Conservation (phyloP, 352 stramenopile species). For the Pythium biforme region DNA sequence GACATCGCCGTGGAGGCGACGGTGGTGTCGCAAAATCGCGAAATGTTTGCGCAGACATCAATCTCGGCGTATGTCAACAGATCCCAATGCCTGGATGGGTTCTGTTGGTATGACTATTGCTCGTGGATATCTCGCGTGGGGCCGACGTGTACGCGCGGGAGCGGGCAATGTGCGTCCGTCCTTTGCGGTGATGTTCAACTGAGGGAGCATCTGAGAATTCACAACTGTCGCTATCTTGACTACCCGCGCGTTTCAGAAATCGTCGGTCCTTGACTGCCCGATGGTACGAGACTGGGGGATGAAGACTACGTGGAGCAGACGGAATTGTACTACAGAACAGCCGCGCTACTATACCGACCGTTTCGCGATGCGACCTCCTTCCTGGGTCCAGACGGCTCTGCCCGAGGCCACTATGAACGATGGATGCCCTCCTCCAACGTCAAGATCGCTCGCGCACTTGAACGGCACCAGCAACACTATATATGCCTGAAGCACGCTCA, state of each 20-base stretch:
- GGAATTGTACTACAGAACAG: conserved; percentile 23
- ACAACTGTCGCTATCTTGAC: background rate
- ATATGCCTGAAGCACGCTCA: conserved; percentile 7
- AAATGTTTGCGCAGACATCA: conserved; percentile 21
- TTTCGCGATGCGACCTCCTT: conserved; percentile 13
- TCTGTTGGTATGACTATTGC: conserved; percentile 30
- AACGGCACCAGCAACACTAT: conserved; percentile 27
- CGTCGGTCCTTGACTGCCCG: conserved; percentile 15
- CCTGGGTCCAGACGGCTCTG: background rate
- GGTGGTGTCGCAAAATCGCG: conserved; percentile 1
- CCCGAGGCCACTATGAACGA: background rate
- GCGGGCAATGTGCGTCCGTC: background rate
- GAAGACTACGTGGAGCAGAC: conserved; percentile 9
- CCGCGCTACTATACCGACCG: conserved; percentile 14
- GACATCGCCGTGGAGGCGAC: conserved; percentile 18
- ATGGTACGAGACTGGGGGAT: conserved; percentile 4
- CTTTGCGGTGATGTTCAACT: background rate
- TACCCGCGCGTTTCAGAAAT: conserved; percentile 26
- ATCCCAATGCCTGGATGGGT: conserved; percentile 13
- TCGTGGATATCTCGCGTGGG: conserved; percentile 3
- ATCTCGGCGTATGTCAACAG: conserved; percentile 21
- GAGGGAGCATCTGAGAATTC: background rate
- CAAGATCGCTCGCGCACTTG: conserved; percentile 6
- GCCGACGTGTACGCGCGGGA: no score
- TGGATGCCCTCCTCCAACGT: background rate